Base-by-base conservation (phyloP, 192 early-diverging fungal genomes). In the Podochytrium sp. region DNA sequence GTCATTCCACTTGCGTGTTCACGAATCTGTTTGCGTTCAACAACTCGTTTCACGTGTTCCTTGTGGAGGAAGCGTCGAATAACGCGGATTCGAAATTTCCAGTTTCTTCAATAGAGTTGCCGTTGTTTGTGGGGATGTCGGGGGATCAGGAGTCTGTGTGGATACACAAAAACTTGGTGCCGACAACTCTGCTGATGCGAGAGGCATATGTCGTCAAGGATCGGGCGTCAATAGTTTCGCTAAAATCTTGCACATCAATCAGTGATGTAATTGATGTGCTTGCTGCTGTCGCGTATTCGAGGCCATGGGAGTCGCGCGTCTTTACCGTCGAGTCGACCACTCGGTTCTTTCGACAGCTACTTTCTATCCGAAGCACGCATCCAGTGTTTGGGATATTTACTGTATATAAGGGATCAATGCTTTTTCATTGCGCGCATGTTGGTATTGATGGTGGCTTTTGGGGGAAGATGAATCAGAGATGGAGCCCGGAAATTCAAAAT, bases 21-120 rank as follows among this genome's bases (percentile, higher is more conserved):
- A 20, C 18, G 32, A 69, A 69, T 30, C 34, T 69, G 47, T 69
- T 69, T 40, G 20, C n/a, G 23, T 12, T 69, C 33, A 69, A 69
- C 40, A 33, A 51, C 12, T 56, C 66, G 5, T 56, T 69, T 7
- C 66, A 69, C 20, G 51, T 41, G 4, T 69, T 69, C 35, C 33
- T 55, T n/a, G 34, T 51, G 14, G 50, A 69, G 32, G 37, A 63
- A 18, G 25, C 34, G 5, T 5, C 20, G 1, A 2, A n/a, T 25
- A 35, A 69, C 50, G 50, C 55, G 27, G 10, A 20, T 27, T 7
- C 55, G 6, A 25, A 20, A 30, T 30, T 57, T 6, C 32, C 7
- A 2, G 23, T 29, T 2, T 51, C 50, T 56, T 55, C 66, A 20
- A 55, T 51, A 2, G 16, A 10, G 1, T n/a, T 56, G 5, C 16